Conservation (phyloP, 2,329 filamentous ascomycete genomes). For the Drechslerella coelobrocha region DNA sequence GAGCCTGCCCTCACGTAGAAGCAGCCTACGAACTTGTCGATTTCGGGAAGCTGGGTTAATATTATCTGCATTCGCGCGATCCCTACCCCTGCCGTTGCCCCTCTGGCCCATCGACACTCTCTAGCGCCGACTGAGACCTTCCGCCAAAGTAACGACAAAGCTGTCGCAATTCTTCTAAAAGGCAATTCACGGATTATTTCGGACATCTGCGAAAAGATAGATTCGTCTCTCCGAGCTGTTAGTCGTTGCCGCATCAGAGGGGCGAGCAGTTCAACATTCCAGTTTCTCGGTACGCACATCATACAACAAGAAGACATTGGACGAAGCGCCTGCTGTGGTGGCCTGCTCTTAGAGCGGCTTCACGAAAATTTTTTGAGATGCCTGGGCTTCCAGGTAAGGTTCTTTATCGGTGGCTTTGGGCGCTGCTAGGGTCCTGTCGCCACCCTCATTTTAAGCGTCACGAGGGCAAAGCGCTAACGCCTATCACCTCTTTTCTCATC, state of each 20-base stretch:
- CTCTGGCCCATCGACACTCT: slow-evolving; percentile 14
- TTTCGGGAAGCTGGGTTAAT: slow-evolving; percentile 40
- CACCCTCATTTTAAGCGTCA: not conserved
- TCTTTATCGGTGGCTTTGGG: not conserved
- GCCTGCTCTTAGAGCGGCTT: slow-evolving; percentile 41
- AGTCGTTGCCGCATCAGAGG: slow-evolving; percentile 16
- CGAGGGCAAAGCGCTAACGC: slow-evolving; percentile 30
- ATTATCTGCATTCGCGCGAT: slow-evolving; percentile 27
- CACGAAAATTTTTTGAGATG: slow-evolving; percentile 56
- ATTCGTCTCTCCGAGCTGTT: slow-evolving; percentile 21
- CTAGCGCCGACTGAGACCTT: slow-evolving; percentile 40
- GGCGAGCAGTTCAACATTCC: slow-evolving; percentile 28
- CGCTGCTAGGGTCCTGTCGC: not conserved
- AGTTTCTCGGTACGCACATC: slow-evolving; percentile 32
- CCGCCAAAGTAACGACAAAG: slow-evolving; percentile 32
- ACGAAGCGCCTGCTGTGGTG: slow-evolving; percentile 34
- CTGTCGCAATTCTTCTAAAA: slow-evolving; percentile 34
- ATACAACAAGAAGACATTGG: slow-evolving; percentile 29
- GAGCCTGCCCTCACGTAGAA: slow-evolving; percentile 13
- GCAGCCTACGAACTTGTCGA: slow-evolving; percentile 32
- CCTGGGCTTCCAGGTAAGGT: slow-evolving; percentile 61
- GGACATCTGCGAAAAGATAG: slow-evolving; percentile 34
- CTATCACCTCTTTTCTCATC: too few relatives aligned
- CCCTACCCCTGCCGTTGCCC: slow-evolving; percentile 34
- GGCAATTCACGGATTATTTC: slow-evolving; percentile 17